Evolutionary conservation across 441 rosid genomes (phyloP), one percentile per base, ranked within the genome.

Genomic region (Eutrema salsugineum): DNA sequence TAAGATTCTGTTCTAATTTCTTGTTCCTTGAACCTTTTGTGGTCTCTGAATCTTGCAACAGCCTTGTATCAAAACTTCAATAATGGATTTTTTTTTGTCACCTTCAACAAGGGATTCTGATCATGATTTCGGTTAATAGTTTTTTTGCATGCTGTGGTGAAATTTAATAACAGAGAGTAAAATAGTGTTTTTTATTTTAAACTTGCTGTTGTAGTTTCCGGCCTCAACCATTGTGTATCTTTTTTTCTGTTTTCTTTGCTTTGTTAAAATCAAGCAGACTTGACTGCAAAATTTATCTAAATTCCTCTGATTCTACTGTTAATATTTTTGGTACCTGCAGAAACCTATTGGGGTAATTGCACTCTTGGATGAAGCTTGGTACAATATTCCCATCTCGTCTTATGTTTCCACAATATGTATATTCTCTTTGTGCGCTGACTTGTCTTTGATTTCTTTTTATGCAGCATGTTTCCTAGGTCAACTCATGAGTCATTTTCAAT

Each of bases 341-440:
- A 94, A 92, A 82, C 99, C 99, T 44, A 90, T 91, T 78, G 97
- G 99, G 79, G 84, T 94, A 44, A 87, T 94, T 84, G 87, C 93
- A 76, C 94, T 94, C 72, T 80, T 94, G 84, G 99, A 94, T 75
- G 99, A 94, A 86, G 97, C 99, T 81, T 94, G 99, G 99, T 94
- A 91, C 80, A 65, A 24, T 61, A 62, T 54, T 64, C 11, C 63
- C 16, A 7, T 59, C 49, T 64, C 73, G 60, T 8, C 28, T 66
- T 71, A 39, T 28, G 38, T 50, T 33, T 71, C 62, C 55, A 57
- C 32, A 20, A 51, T 70, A 64, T 32, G 1, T 49, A 19, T 33
- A 47, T 47, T 70, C 39, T 54, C 43, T 66, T 66, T 65, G 32
- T 65, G 27, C 14, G 46, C 72, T 66, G 57, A 33, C 86, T 84